A percentile compares a stretch with the other conserved stretches of the same genome.
Conservation (phyloP, 805 yeast genomes). For the Gaillardinia entomophila region DNA sequence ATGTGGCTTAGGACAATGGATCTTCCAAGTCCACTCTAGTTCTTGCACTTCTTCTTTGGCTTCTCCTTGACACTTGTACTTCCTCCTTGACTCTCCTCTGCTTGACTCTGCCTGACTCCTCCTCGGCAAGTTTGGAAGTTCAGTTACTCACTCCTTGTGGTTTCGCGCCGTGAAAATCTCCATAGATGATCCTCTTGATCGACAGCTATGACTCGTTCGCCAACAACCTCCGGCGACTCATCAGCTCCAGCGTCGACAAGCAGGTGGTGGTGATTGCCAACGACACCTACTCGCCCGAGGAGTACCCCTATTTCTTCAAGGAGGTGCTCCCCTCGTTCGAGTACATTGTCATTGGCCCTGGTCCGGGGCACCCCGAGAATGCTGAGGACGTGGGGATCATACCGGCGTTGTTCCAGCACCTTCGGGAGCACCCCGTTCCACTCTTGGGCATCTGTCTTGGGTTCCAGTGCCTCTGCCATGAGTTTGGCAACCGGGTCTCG, state of each 20-base stretch:
- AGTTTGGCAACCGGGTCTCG: slow-evolving; percentile 51
- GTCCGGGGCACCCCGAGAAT: slow-evolving; percentile 84
- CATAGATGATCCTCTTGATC: slow-evolving; percentile 53
- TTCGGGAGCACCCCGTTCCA: slow-evolving; percentile 38
- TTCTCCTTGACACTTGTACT: too few relatives aligned
- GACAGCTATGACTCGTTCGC: slow-evolving; percentile 97
- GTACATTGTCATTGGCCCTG: slow-evolving; percentile 88
- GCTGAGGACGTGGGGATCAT: slow-evolving; percentile 69
- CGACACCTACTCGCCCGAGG: slow-evolving; percentile 40
- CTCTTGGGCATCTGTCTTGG: slow-evolving; percentile 92
- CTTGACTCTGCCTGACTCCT: too few relatives aligned
- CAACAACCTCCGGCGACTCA: slow-evolving; percentile 63
- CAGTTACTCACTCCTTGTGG: too few relatives aligned
- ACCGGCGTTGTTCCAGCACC: slow-evolving; percentile 43
- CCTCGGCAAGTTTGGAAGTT: too few relatives aligned
- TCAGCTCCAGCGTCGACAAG: slow-evolving; percentile 47
- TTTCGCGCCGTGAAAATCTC: background rate
- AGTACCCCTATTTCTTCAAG: slow-evolving; percentile 30
- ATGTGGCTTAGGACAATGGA: too few relatives aligned
- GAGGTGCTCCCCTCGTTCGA: slow-evolving; percentile 50
- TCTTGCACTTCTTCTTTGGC: too few relatives aligned
- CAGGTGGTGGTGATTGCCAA: slow-evolving; percentile 57
- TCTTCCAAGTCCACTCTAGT: too few relatives aligned
- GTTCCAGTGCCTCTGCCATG: slow-evolving; percentile 72
- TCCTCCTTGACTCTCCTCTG: too few relatives aligned